Conservation (phyloP, 306 rosid species). For the Cicer yamashitae region DNA sequence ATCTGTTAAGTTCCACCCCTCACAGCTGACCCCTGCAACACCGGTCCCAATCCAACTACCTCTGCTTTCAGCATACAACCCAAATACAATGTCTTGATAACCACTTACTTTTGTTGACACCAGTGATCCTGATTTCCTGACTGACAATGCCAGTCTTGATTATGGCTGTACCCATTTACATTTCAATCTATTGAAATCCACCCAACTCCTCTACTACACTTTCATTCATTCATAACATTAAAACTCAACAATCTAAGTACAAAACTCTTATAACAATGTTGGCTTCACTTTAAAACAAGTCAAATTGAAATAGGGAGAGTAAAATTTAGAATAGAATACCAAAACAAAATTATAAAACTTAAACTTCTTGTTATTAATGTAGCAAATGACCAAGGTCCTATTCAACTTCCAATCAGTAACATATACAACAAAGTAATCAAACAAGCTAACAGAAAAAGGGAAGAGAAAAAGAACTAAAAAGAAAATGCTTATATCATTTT, state of each 20-base stretch:
- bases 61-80: no score
- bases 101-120: no score
- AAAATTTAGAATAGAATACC: neutral
- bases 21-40: no score
- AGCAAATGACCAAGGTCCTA: slow-evolving; percentile 32
- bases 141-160: no score
- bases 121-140: no score
- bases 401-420: neutral
- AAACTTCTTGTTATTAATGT: neutral
- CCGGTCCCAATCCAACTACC: no score
- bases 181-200: no score
- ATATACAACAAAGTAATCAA: slow-evolving; percentile 6
- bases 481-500: neutral
- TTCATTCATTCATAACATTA: neutral
- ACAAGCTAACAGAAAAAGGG: neutral
- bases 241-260: neutral
- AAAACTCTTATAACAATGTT: neutral
- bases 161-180: no score
- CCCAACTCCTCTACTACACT: no score
- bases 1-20: no score
- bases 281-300: no score
- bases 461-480: neutral
- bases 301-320: neutral
- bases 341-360: neutral
- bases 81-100: no score